Evolutionary conservation across 306 rosid species (phyloP), one percentile per base, ranked within the genome.

Genomic region (Carpinus fangiana): DNA sequence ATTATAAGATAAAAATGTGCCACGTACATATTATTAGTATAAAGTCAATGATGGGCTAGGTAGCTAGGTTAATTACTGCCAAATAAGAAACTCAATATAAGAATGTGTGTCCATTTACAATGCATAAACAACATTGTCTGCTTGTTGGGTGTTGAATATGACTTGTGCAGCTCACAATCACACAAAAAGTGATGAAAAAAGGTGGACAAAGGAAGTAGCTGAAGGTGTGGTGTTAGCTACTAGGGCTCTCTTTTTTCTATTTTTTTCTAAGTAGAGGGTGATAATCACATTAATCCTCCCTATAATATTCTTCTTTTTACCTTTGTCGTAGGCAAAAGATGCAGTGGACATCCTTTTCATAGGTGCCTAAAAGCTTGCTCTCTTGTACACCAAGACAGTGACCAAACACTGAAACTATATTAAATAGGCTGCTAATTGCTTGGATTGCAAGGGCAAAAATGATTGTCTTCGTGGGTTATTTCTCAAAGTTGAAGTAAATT

Each of bases 401-500:
- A 66, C 72, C 26, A 67, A 67, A 38, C 48, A 18, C 72, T 41
- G 51, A n/a, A 10, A 41, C 16, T 12, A 17, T 41, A 41, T 16
- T 64, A 43, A 67, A 67, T 51, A 16, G 47, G 34, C 36, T 31
- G 47, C 67, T 59, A 57, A 57, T 74, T 72, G 73, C 72, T 56
- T n/a, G 54, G 54, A 53, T 74, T 23, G 16, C 50, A 1, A 14
- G 57, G 14, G 76, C 73, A 73, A 16, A 41, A 73, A 68, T 67
- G 72, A 52, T 68, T 21, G 61, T 68, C 51, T 38, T 16, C 26
- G 64, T 72, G 80, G 59, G 83, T 68, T 18, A 45, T n/a, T 76
- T 20, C 47, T 72, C 26, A 78, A 77, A 77, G 82, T 76, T 67
- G 57, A 87, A 79, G 86, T 78, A 85, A 74, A 55, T 71, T 92